These are phyloP conservation scores for Crucihimalaya himalaica DNA, from an alignment of 345 rosid genomes.

Conservation along the genomic window DNA sequence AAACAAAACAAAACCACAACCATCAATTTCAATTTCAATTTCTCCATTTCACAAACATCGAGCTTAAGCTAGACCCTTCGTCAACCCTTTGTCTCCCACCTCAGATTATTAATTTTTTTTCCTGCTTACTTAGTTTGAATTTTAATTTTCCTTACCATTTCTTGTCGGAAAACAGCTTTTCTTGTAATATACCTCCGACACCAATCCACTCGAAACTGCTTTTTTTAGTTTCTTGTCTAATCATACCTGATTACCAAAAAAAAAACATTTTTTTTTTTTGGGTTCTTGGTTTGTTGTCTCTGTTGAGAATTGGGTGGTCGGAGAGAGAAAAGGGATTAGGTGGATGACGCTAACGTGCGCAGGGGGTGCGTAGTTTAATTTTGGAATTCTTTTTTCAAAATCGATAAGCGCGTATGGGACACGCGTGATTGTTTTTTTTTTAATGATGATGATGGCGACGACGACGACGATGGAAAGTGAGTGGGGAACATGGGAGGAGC, in stretches of 20 bases:
- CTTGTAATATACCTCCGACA: conserved; percentile 28
- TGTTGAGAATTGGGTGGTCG: conserved; percentile 18
- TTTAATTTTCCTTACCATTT: not conserved
- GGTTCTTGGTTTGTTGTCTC: conserved; percentile 5
- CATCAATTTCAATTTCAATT: conserved; percentile 19
- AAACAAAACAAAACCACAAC: conserved; percentile 27
- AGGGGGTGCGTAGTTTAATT: conserved; percentile 35
- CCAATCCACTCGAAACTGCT: conserved; percentile 18
- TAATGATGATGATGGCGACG: conserved; percentile 33
- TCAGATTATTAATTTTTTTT: conserved; percentile 3
- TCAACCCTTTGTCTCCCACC: conserved; percentile 50
- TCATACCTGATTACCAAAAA: conserved; percentile 4
- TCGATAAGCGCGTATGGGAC: conserved; percentile 35
- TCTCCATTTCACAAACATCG: conserved; percentile 19
- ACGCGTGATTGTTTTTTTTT: conserved; percentile 31
- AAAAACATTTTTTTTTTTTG: not conserved
- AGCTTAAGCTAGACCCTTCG: conserved; percentile 31
- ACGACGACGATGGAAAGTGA: conserved; percentile 37
- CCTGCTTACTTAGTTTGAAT: conserved; percentile 16
- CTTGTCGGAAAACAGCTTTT: conserved; percentile 40
- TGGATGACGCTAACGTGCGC: conserved; percentile 35
- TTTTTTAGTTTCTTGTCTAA: conserved; percentile 8
- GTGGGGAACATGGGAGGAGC: conserved; percentile 97
- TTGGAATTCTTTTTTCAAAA: not conserved
- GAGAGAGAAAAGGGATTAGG: conserved; percentile 9